Evolutionary conservation across 2,329 filamentous ascomycete genomes (phyloP).

Genomic region (Exophiala viscosa): DNA sequence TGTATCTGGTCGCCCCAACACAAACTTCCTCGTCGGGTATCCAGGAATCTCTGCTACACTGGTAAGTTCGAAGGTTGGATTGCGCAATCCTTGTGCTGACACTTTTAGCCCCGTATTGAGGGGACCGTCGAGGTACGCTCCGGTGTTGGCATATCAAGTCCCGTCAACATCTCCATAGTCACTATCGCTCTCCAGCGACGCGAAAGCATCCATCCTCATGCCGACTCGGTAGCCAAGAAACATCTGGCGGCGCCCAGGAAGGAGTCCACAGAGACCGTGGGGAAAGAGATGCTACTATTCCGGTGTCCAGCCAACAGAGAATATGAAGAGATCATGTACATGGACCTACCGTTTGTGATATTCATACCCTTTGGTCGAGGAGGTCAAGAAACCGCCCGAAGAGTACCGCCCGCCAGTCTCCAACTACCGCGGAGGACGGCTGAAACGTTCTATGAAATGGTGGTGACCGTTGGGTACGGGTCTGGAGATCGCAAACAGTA

Average conservation of each 20-base stretch:
- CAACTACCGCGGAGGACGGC: constrained; percentile 89
- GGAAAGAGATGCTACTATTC: constrained; percentile 91
- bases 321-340: constrained; percentile 81
- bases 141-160: constrained; percentile 76
- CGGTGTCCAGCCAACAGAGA: constrained; percentile 80
- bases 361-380: constrained; percentile 94
- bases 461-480: constrained; percentile 92
- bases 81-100: constrained; percentile 16
- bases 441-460: constrained; percentile 94
- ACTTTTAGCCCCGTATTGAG: constrained; percentile 80
- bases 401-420: constrained; percentile 87
- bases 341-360: constrained; percentile 95
- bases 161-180: constrained; percentile 86
- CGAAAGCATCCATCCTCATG: constrained; percentile 94
- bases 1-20: constrained; percentile 95
- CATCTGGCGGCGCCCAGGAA: constrained; percentile 85
- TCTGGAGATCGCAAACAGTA: constrained; percentile 84
- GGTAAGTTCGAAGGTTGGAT: constrained; percentile 56
- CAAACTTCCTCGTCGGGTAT: constrained; percentile 93
- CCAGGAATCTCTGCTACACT: constrained; percentile 95
- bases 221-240: constrained; percentile 89
- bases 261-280: constrained; percentile 87
- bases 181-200: constrained; percentile 89
- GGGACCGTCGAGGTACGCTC: constrained; percentile 96
- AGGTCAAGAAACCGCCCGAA: constrained; percentile 81